A percentile compares a stretch with the other conserved stretches of the same genome.
Conservation (phyloP, 495 filamentous ascomycete species). For the Lentithecium fluviatile region DNA sequence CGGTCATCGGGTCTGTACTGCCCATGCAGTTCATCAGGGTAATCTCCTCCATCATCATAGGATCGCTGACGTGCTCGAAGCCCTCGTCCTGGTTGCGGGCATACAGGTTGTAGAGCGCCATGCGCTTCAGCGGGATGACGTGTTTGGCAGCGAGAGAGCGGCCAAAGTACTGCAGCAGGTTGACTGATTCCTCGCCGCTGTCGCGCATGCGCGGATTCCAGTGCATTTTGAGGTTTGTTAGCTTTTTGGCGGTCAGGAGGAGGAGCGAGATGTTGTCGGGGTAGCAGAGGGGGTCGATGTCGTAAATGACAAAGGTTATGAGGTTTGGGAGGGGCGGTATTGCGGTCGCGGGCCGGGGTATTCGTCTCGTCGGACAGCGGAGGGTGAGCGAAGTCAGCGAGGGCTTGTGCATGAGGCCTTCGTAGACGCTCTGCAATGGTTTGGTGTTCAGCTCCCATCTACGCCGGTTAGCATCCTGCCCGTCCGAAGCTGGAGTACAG, state of each 20-base stretch:
- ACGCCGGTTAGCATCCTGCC: conserved; percentile 16
- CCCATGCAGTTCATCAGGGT: conserved; percentile 52
- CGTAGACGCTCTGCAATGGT: conserved; percentile 59
- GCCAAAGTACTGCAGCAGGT: conserved; percentile 57
- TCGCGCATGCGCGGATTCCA: conserved; percentile 64
- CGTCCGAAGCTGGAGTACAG: background rate
- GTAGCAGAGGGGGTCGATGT: conserved; percentile 66
- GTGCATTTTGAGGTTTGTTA: conserved; percentile 57
- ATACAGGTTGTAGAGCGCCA: conserved; percentile 59
- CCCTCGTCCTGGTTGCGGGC: conserved; percentile 50
- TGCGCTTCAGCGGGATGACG: conserved; percentile 48
- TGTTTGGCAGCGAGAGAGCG: conserved; percentile 50
- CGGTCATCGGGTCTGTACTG: conserved; percentile 48
- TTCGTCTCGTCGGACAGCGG: conserved; percentile 55
- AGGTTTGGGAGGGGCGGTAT: conserved; percentile 60
- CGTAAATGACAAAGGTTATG: conserved; percentile 51
- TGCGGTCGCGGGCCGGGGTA: conserved; percentile 57
- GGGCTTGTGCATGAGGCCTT: conserved; percentile 51
- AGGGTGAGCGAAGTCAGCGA: conserved; percentile 57
- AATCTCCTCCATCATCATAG: conserved; percentile 47
- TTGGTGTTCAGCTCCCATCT: conserved; percentile 65
- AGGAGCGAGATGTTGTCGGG: conserved; percentile 62
- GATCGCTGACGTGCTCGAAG: conserved; percentile 47
- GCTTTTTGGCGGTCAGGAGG: conserved; percentile 52
- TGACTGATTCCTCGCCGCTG: conserved; percentile 56